A percentile compares a stretch with the other conserved stretches of the same genome.
phyloP scores from a whole-genome alignment of 345 rosid genomes.

The Dovyalis caffra region DNA sequence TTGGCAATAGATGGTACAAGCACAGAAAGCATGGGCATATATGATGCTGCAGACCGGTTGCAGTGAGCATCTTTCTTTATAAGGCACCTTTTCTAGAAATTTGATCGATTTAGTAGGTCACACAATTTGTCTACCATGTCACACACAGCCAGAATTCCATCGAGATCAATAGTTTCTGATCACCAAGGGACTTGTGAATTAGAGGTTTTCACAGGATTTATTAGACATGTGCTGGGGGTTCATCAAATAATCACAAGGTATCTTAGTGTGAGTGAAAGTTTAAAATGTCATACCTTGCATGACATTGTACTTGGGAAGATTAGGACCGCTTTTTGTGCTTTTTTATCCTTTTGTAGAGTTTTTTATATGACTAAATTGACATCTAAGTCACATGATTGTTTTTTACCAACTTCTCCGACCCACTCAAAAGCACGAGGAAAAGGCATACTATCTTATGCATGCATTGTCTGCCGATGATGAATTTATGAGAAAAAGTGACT shows the following conservation, averaged over 20 bases:
- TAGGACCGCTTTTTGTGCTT: neutral
- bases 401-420: neutral
- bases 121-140: neutral
- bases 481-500: neutral
- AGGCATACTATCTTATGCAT: neutral
- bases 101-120: neutral
- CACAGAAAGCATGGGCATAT: conserved; percentile 72
- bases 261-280: neutral
- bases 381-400: neutral
- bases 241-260: neutral
- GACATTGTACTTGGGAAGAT: neutral
- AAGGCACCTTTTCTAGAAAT: neutral
- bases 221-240: neutral
- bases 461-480: neutral
- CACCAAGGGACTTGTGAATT: neutral
- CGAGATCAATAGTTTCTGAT: neutral
- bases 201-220: neutral
- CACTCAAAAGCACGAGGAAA: neutral
- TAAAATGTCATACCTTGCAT: neutral
- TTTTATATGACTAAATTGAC: neutral
- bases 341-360: too few relatives aligned
- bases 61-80: conserved; percentile 54
- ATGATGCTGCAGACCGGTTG: conserved; percentile 88
- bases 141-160: neutral
- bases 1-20: conserved; percentile 59